Conservation (phyloP, 805 yeast genomes). For the Lipomyces yamanashiensis region DNA sequence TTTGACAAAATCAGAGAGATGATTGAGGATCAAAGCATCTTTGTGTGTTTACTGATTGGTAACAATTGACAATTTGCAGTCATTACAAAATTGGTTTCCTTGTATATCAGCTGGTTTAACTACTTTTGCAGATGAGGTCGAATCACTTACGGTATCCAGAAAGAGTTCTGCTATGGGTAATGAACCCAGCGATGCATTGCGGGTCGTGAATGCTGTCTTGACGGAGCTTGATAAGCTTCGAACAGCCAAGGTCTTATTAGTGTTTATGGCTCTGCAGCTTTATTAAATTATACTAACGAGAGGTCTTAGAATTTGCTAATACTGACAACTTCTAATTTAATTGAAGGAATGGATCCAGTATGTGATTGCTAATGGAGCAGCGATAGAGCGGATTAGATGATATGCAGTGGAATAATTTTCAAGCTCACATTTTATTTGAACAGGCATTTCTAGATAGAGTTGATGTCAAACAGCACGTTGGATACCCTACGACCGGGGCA, state of each 20-base stretch:
- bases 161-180: conserved; percentile 45
- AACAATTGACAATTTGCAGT: neutral
- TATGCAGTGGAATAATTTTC: neutral
- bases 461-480: conserved; percentile 47
- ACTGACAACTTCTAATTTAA: conserved; percentile 51
- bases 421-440: neutral
- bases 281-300: neutral
- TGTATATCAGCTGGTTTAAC: no score
- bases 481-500: conserved; percentile 46
- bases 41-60: conserved; percentile 48
- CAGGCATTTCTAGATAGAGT: conserved; percentile 53
- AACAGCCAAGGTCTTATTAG: conserved; percentile 22
- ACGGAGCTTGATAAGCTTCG: conserved; percentile 52
- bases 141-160: conserved; percentile 53
- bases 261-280: neutral
- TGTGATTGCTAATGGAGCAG: neutral
- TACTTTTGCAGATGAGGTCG: conserved; percentile 49
- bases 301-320: conserved; percentile 45
- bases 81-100: no score
- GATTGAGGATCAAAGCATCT: conserved; percentile 36
- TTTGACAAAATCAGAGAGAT: conserved; percentile 47
- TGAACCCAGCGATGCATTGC: conserved; percentile 52
- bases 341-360: conserved; percentile 48
- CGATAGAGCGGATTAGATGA: neutral
- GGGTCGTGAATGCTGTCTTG: conserved; percentile 53